phyloP scores from a whole-genome alignment of 2,329 filamentous ascomycete genomes.

The Alternaria alternata region DNA sequence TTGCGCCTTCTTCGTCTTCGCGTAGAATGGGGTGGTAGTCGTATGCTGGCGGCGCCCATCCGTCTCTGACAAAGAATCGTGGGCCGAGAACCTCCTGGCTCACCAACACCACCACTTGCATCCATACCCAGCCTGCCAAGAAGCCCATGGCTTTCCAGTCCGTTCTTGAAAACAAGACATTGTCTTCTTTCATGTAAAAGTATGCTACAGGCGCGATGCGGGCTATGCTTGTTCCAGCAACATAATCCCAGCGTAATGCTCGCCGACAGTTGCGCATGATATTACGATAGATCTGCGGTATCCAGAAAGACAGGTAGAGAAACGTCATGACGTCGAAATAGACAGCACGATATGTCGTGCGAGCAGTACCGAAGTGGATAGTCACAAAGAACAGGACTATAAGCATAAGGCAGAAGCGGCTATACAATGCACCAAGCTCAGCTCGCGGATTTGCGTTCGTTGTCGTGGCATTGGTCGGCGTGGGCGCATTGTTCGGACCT shows the following conservation, averaged over 20 bases:
- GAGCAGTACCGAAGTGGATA: constrained; percentile 66
- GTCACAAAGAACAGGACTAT: constrained; percentile 66
- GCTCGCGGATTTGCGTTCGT: constrained; percentile 45
- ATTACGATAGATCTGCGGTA: constrained; percentile 91
- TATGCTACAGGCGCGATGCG: constrained; percentile 84
- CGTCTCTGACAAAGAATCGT: constrained; percentile 79
- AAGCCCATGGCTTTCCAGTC: constrained; percentile 71
- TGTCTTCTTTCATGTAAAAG: constrained; percentile 79
- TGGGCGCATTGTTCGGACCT: constrained; percentile 32
- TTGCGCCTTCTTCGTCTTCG: constrained; percentile 80
- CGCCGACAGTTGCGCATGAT: constrained; percentile 88
- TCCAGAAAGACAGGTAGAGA: constrained; percentile 87
- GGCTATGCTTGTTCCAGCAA: constrained; percentile 80
- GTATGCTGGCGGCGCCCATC: constrained; percentile 76
- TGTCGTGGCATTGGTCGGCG: constrained; percentile 25
- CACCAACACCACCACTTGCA: constrained; percentile 80
- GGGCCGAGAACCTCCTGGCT: constrained; percentile 87
- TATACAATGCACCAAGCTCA: constrained; percentile 67
- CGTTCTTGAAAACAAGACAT: constrained; percentile 79
- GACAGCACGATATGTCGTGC: constrained; percentile 59
- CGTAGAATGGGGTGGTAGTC: constrained; percentile 93
- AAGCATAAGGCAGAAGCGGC: constrained; percentile 68
- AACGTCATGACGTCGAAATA: constrained; percentile 72
- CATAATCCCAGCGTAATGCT: constrained; percentile 90
- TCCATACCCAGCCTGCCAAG: constrained; percentile 81